Evolutionary conservation across 2,329 filamentous ascomycete species (phyloP).

Genomic region (Stachybotrys chartarum): DNA sequence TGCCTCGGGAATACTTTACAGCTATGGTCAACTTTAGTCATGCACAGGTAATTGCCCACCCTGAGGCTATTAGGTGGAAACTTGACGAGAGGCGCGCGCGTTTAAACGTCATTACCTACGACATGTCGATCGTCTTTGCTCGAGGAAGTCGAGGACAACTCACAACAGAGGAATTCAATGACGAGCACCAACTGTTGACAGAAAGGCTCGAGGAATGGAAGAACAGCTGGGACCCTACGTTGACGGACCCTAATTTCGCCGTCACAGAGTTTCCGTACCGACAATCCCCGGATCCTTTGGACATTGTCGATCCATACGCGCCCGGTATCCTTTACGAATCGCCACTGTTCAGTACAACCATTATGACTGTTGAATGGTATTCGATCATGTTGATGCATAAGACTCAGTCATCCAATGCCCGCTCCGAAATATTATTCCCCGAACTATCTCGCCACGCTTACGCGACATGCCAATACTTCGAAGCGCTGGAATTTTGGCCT

Average conservation of each 20-base stretch:
- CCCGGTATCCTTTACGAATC: slow-evolving; percentile 63
- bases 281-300: slow-evolving; percentile 45
- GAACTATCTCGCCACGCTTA: slow-evolving; percentile 58
- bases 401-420: slow-evolving; percentile 57
- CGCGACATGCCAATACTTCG: slow-evolving; percentile 69
- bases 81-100: slow-evolving; percentile 60
- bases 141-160: slow-evolving; percentile 59
- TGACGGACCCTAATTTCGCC: slow-evolving; percentile 54
- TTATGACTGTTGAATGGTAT: slow-evolving; percentile 69
- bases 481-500: slow-evolving; percentile 68
- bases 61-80: slow-evolving; percentile 56
- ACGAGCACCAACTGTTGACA: slow-evolving; percentile 50
- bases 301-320: slow-evolving; percentile 68
- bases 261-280: slow-evolving; percentile 54
- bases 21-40: slow-evolving; percentile 56
- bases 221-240: slow-evolving; percentile 49
- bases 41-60: slow-evolving; percentile 49
- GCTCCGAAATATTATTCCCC: slow-evolving; percentile 39
- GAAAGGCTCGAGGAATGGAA: slow-evolving; percentile 42
- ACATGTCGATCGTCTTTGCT: slow-evolving; percentile 73
- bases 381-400: slow-evolving; percentile 75
- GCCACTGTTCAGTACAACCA: slow-evolving; percentile 67
- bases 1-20: slow-evolving; percentile 74
- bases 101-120: slow-evolving; percentile 66
- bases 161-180: slow-evolving; percentile 54